These are phyloP conservation scores for Eucalyptus polyanthemos DNA, from an alignment of 345 rosid genomes.

Conservation along the genomic window DNA sequence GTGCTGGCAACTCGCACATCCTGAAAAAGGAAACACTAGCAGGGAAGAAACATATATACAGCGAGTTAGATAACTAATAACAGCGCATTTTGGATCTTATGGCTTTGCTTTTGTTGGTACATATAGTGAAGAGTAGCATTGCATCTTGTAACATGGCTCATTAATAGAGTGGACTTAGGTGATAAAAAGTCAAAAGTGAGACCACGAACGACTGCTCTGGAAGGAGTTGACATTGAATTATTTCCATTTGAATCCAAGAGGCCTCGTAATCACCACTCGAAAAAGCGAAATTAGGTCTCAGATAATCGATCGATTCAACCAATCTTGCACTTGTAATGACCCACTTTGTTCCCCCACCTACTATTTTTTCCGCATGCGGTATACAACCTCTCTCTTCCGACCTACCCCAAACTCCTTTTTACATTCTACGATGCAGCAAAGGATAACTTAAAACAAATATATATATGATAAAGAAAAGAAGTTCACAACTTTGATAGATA, in stretches of 20 bases:
- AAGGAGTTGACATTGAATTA: not conserved
- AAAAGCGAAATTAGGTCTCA: not conserved
- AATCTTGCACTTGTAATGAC: too few relatives aligned
- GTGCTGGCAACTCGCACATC: too few relatives aligned
- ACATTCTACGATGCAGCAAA: not conserved
- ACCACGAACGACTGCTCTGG: not conserved
- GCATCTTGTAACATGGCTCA: not conserved
- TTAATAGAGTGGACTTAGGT: not conserved
- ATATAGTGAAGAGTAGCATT: not conserved
- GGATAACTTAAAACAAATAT: not conserved
- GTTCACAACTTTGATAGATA: not conserved
- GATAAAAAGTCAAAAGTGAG: not conserved
- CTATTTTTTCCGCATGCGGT: not conserved
- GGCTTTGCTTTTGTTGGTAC: not conserved
- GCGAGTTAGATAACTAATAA: not conserved
- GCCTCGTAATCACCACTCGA: too few relatives aligned
- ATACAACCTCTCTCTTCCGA: not conserved
- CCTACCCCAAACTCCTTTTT: not conserved
- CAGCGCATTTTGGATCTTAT: not conserved
- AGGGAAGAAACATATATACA: too few relatives aligned
- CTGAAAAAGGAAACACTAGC: too few relatives aligned
- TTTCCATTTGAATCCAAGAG: not conserved
- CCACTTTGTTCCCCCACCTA: not conserved
- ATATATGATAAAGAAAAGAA: too few relatives aligned
- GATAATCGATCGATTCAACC: too few relatives aligned